Base-by-base conservation (phyloP, 768 basidiomycete species). In the Lepiota brunneoincarnata region DNA sequence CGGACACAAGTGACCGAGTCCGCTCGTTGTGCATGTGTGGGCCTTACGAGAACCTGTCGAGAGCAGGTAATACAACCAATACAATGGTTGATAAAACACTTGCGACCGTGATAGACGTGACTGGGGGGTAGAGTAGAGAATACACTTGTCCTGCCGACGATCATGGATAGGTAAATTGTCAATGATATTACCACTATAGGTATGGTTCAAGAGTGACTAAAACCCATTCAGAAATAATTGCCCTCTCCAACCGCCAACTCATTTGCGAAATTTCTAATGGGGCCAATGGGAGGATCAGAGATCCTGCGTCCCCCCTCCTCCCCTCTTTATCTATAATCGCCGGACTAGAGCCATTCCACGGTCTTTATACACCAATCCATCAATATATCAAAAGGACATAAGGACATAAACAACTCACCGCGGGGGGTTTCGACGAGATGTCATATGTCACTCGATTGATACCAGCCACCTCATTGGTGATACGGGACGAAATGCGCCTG, bases 401-500 rank as follows among this genome's bases (percentile, higher is more conserved):
- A 58, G 21, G 31, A 31, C 7, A 31, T 31, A 31, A 31, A 58
- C 54, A 52, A 65, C 87, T 67, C 69, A 90, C 89, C 48, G 90
- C 93, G 51, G 96, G 96, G 37, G 96, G 97, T 73, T 99, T 98
- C 51, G 91, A 93, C 2, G 96, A 97, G 54, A 98, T 92, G 65
- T 99, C 97, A 63, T 92, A 93, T 7, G 93, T 93, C 38, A 98
- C 90, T 37, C 95, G 85, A 73, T 98, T 98, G 67, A 98, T 85
- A n/a, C 97, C 97, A 58, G 80, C 76, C 6, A 97, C 96, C 70
- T 99, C 97, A 69, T 98, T 99, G 35, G 97, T 99, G 59, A 99
- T 98, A 53, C 97, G 81, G 43, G 92, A 94, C 18, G 95, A 98
- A 64, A 99, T 93, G 61, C 87, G 86, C 58, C 89, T 86, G 55